Evolutionary conservation across 2,329 filamentous ascomycete genomes (phyloP), one percentile per base, ranked within the genome.

Genomic region (Aspergillus aculeatus): DNA sequence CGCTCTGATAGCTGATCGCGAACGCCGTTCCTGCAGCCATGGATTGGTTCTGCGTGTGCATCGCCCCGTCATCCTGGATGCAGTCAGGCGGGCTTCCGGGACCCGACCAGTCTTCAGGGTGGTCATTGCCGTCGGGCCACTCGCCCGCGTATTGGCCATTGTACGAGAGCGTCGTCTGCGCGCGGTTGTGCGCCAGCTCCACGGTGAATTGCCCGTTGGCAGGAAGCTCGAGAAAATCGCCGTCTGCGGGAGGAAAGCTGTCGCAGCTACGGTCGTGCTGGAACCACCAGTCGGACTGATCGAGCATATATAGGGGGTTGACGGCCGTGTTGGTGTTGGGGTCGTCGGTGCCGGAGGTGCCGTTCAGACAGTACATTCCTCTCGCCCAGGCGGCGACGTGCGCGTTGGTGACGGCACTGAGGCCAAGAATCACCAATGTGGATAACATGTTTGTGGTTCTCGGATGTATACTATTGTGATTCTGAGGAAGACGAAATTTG

Each of bases 171-270:
- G 77, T 81, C 0, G 81, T 82, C 54, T 78, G 76, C 14, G 75
- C 81, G 7, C 79, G 78, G 72, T 83, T 83, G 62, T 82, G 78
- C 29, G 81, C 81, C 0, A 83, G 71, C 62, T 84, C 81, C 6
- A 81, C 79, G 24, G 75, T 81, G 63, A 83, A 81, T 0, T 74
- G 70, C 44, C 79, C 77, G 21, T 81, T 80, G 2, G 81, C 82
- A 1, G 81, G 81, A 2, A 84, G 71, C 29, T 78, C 74, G 47
- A 84, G 76, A 31, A 77, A 73, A 12, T 75, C 71, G 12, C 71
- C 74, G 1, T 66, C 64, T 11, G 68, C 62, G 1, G 76, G 76
- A 9, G 74, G 78, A 7, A 74, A 75, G 11, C 67, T 63, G 59
- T 82, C 75, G 62, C 81, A 83, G 47, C 78, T 78, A 10, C 80